Evolutionary conservation across 1,139 yeast genomes (phyloP).

Genomic region (Yamadazyma membranifaciens): DNA sequence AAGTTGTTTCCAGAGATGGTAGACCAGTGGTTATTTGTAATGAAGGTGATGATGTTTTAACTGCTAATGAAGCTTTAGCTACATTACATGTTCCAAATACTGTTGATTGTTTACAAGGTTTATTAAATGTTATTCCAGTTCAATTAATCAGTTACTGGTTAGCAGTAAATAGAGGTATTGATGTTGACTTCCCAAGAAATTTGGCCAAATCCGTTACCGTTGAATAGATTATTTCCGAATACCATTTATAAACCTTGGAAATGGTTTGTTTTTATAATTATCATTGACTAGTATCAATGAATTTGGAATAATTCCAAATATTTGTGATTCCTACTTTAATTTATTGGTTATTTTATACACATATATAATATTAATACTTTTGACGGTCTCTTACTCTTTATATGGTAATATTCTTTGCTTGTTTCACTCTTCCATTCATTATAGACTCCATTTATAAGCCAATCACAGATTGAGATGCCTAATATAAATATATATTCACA

Average conservation of each 20-base stretch:
- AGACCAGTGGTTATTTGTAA: slow-evolving; percentile 93
- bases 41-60: slow-evolving; percentile 72
- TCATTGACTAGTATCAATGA: neutral
- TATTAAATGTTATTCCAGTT: slow-evolving; percentile 89
- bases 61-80: slow-evolving; percentile 55
- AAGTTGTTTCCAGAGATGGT: slow-evolving; percentile 96
- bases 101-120: slow-evolving; percentile 96
- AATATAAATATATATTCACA: neutral
- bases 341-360: slow-evolving; percentile 5
- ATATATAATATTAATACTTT: neutral
- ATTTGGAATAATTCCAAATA: neutral
- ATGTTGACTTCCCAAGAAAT: slow-evolving; percentile 98
- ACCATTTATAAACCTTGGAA: neutral
- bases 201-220: slow-evolving; percentile 98
- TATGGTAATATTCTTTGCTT: no score
- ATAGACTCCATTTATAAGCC: no score
- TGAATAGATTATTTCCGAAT: slow-evolving; percentile 42
- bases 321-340: slow-evolving; percentile 6
- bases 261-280: neutral
- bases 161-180: slow-evolving; percentile 92
- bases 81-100: slow-evolving; percentile 90
- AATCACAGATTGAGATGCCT: no score
- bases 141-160: slow-evolving; percentile 98
- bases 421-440: no score
- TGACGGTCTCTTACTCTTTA: no score